Base-by-base conservation (phyloP, 306 rosid species). In the Fragaria vesca region DNA sequence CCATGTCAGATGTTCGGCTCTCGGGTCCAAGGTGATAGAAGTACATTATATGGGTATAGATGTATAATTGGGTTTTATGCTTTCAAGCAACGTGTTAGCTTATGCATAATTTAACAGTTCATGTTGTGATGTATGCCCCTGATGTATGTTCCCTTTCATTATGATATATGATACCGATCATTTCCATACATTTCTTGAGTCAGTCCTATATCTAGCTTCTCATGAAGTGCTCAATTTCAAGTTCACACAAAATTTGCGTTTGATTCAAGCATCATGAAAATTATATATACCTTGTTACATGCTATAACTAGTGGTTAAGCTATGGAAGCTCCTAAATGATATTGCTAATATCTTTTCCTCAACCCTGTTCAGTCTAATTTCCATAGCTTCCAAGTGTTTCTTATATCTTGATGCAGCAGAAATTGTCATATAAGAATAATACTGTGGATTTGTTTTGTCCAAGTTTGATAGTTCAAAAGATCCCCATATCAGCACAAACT, bases 1-100 rank as follows among this genome's bases (percentile, higher is more conserved):
- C 69, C 52, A 7, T 72, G 43, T 83, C 87, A 0, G 87, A 80
- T 67, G 45, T 80, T 72, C 46, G 73, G 42, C 76, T 83, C 45
- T 80, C 87, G 2, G 87, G 87, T 42, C 81, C 87, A 24, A 55
- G 87, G 34, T 83, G 76, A 80, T 66, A 26, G 36, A 36, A 47
- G n/a, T 1, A 52, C 11, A 54, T 5, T 20, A 15, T 18, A 52
- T 34, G 20, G 43, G 12, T 72, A 16, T 47, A 30, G 62, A 30
- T 71, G 46, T 50, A 32, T 17, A 24, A 17, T 30, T 30, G 62
- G 20, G 55, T 28, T 51, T 52, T 8, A 46, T 26, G 12, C 6
- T 51, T 72, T 20, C 48, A 52, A 72, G 48, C 63, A 72, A 72
- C 48, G 65, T 34, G 8, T 51, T 50, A 15, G 68, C 68, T 62